Evolutionary conservation across 768 basidiomycete genomes (phyloP).

Genomic region (Panaeolus papilionaceus): DNA sequence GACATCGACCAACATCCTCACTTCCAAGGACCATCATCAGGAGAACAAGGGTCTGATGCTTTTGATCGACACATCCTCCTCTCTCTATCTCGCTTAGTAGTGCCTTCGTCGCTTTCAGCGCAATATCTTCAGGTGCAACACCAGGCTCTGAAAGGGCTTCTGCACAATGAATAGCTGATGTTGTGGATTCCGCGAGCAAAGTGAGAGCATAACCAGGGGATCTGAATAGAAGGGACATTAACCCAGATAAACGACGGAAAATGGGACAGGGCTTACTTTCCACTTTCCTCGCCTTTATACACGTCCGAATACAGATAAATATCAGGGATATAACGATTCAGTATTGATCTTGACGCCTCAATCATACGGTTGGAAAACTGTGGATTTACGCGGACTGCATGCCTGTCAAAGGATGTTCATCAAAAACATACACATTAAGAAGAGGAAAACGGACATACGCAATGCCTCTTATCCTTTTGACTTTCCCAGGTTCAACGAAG

Average conservation of each 20-base stretch:
- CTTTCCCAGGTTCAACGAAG: conserved; percentile 89
- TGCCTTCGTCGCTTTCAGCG: conserved; percentile 77
- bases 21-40: conserved; percentile 96
- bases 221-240: conserved; percentile 46
- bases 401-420: conserved; percentile 51
- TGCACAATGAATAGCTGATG: conserved; percentile 84
- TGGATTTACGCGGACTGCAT: conserved; percentile 95
- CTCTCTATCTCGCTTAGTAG: conserved; percentile 79
- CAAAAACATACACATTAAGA: background rate
- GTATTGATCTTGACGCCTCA: conserved; percentile 87
- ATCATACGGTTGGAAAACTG: conserved; percentile 99
- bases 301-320: conserved; percentile 99
- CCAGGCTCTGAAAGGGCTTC: conserved; percentile 87
- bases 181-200: conserved; percentile 91
- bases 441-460: conserved; percentile 63
- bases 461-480: conserved; percentile 94
- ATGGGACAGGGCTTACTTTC: conserved; percentile 75
- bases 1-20: conserved; percentile 92
- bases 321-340: conserved; percentile 97
- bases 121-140: conserved; percentile 92
- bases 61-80: conserved; percentile 91
- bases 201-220: conserved; percentile 96
- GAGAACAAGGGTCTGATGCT: conserved; percentile 86
- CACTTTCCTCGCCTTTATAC: conserved; percentile 96
- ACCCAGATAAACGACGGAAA: background rate